A percentile compares a stretch with the other conserved stretches of the same genome.
Conservation (phyloP, 345 rosid genomes). For the Reutealis trisperma region DNA sequence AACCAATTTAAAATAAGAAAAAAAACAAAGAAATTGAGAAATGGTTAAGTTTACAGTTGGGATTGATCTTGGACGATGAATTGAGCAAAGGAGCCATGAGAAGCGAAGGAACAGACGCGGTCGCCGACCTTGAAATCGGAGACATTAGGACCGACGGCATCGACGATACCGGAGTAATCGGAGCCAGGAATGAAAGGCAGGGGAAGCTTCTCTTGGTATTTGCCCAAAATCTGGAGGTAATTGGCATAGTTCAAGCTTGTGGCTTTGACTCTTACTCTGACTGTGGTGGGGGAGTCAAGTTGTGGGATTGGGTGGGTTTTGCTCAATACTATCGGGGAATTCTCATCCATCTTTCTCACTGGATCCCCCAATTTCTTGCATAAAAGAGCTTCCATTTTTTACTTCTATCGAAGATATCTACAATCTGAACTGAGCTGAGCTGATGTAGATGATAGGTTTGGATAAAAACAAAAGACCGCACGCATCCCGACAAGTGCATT, state of each 20-base stretch:
- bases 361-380: constrained; percentile 81
- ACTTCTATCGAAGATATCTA: no score
- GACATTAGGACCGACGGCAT: constrained; percentile 63
- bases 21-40: not conserved
- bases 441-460: no score
- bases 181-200: constrained; percentile 93
- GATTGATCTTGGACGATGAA: constrained; percentile 79
- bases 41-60: constrained; percentile 33
- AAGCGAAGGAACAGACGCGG: constrained; percentile 63
- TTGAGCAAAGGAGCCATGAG: constrained; percentile 78
- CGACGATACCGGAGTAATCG: constrained; percentile 80
- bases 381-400: constrained; percentile 76
- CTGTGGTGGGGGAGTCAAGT: constrained; percentile 53
- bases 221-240: constrained; percentile 85
- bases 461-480: no score
- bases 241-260: constrained; percentile 96
- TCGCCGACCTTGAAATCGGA: constrained; percentile 73
- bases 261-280: constrained; percentile 77
- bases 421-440: not conserved
- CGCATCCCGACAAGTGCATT: no score
- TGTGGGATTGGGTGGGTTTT: constrained; percentile 60
- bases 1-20: not conserved
- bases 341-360: constrained; percentile 32
- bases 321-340: constrained; percentile 48
- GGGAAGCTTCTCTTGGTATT: constrained; percentile 80